Evolutionary conservation across 306 rosid genomes (phyloP).

Genomic region (Trichosanthes truncata): DNA sequence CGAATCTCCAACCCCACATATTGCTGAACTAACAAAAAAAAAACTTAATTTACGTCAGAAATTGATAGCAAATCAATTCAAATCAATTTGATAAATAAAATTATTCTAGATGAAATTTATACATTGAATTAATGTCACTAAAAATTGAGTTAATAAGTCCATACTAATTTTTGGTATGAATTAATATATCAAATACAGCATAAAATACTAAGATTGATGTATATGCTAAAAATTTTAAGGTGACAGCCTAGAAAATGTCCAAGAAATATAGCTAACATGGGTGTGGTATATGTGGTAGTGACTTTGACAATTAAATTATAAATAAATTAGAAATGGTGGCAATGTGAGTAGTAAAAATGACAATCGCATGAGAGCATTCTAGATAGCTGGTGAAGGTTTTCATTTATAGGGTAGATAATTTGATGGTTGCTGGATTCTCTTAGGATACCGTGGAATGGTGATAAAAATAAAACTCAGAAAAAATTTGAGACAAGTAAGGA

Average conservation of each 20-base stretch:
- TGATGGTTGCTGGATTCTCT: neutral
- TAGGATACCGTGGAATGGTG: too few relatives aligned
- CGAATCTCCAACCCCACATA: too few relatives aligned
- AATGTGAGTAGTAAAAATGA: too few relatives aligned
- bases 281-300: neutral
- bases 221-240: neutral
- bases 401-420: neutral
- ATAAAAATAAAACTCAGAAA: neutral
- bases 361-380: too few relatives aligned
- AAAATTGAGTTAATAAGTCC: neutral
- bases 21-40: too few relatives aligned
- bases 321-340: too few relatives aligned
- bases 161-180: neutral
- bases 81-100: neutral
- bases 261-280: neutral
- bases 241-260: neutral
- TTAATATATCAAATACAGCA: neutral
- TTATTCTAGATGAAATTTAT: neutral
- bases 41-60: neutral
- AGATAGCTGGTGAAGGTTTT: neutral
- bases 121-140: neutral
- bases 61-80: neutral
- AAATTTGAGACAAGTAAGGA: neutral
- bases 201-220: neutral
- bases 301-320: too few relatives aligned